phyloP scores from a whole-genome alignment of 1,284 basidiomycete genomes.

The Salmacisia buchloeana region DNA sequence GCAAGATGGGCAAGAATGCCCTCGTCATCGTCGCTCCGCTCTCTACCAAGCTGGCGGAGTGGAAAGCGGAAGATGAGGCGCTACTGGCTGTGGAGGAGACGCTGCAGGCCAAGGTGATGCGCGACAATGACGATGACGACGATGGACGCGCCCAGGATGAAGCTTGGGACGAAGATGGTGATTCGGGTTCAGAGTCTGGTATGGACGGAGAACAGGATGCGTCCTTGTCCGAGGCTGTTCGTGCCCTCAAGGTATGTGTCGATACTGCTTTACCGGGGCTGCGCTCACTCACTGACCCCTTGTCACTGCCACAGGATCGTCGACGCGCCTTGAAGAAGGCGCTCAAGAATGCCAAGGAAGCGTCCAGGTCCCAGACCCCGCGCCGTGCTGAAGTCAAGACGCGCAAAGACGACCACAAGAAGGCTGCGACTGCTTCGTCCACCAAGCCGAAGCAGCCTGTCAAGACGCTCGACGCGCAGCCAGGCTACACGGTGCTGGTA shows the following conservation, averaged over 20 bases:
- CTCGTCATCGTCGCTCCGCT: slow-evolving; percentile 63
- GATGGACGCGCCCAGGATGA: too few species aligned
- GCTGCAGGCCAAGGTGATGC: neutral
- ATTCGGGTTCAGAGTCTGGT: slow-evolving; percentile 24
- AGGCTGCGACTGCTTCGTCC: neutral
- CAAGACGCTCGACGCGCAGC: slow-evolving; percentile 56
- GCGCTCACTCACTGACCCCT: too few species aligned
- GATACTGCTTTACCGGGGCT: slow-evolving; percentile 14
- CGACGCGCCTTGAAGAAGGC: slow-evolving; percentile 61
- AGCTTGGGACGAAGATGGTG: slow-evolving; percentile 14
- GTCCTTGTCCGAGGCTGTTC: slow-evolving; percentile 66
- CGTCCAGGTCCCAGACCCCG: slow-evolving; percentile 19
- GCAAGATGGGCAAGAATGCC: slow-evolving; percentile 7
- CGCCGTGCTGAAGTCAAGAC: slow-evolving; percentile 10
- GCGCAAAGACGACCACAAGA: slow-evolving; percentile 10
- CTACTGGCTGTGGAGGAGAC: neutral
- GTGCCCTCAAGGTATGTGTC: slow-evolving; percentile 64
- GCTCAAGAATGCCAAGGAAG: slow-evolving; percentile 42
- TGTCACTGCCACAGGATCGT: slow-evolving; percentile 63
- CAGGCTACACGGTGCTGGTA: slow-evolving; percentile 84
- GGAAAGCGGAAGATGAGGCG: slow-evolving; percentile 64
- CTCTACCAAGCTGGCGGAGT: slow-evolving; percentile 64
- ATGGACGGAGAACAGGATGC: slow-evolving; percentile 33
- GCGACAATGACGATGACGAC: slow-evolving; percentile 21
- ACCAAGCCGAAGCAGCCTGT: neutral